Conservation (phyloP, 768 basidiomycete species). For the Cystobasidium onofrii region DNA sequence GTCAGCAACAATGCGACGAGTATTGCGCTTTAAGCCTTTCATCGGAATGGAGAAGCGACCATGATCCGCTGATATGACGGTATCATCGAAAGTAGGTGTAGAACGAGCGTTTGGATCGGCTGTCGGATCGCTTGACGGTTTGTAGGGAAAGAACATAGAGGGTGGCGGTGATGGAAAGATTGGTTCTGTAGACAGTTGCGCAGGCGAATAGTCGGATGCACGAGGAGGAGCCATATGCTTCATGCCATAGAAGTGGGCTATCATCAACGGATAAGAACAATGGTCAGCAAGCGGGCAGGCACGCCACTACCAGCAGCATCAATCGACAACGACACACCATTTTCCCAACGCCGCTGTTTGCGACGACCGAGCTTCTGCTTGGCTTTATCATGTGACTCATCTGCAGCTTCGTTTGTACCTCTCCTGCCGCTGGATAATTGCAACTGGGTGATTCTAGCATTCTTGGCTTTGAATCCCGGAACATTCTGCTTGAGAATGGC, state of each 20-base stretch:
- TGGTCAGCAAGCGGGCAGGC: no score
- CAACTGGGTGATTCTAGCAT: background rate
- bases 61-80: conserved; percentile 7
- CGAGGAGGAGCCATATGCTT: background rate
- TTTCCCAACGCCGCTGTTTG: conserved; percentile 29
- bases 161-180: conserved; percentile 26
- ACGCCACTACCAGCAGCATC: background rate
- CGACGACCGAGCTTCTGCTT: background rate
- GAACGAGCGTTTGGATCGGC: background rate
- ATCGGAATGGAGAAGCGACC: conserved; percentile 23
- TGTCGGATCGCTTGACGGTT: background rate
- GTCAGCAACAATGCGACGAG: conserved; percentile 13
- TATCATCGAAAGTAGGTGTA: background rate
- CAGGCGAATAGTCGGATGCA: conserved; percentile 20
- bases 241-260: conserved; percentile 25
- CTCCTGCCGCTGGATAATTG: background rate
- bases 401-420: background rate
- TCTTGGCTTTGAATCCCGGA: conserved; percentile 9
- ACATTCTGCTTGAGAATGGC: conserved; percentile 30
- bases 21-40: conserved; percentile 18
- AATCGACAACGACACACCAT: background rate
- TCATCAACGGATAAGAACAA: no score
- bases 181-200: background rate
- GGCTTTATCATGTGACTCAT: background rate
- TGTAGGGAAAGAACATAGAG: conserved; percentile 17